Conservation (phyloP, 1,284 basidiomycete species). For the Hortiboletus rubellus region DNA sequence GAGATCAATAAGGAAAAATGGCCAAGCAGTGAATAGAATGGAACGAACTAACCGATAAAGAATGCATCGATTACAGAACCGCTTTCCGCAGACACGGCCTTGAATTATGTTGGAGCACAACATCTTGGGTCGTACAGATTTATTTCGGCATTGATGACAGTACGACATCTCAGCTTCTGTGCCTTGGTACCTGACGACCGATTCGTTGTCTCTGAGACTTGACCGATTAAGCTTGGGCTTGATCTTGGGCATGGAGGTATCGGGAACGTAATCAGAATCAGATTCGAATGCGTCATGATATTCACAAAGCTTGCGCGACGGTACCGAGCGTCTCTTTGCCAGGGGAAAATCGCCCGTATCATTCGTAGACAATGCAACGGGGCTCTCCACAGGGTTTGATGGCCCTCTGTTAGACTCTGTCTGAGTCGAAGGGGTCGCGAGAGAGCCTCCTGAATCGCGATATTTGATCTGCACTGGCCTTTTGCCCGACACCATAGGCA, state of each 20-base stretch:
- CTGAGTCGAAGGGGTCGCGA: slow-evolving; percentile 1
- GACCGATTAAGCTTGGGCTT: slow-evolving; percentile 11
- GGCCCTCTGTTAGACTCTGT: not conserved
- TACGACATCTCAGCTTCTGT: slow-evolving; percentile 11
- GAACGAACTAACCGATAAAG: slow-evolving; percentile 25
- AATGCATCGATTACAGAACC: slow-evolving; percentile 33
- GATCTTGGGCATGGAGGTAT: slow-evolving; percentile 4
- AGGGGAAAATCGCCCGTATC: not conserved
- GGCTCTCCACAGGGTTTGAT: not conserved
- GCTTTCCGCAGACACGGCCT: slow-evolving; percentile 25
- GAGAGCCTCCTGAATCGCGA: slow-evolving; percentile 16
- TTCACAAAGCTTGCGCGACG: slow-evolving; percentile 24
- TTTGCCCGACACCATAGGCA: slow-evolving; percentile 25
- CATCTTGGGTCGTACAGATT: slow-evolving; percentile 30
- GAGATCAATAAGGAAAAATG: slow-evolving; percentile 8
- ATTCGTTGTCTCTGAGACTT: not conserved
- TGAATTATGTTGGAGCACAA: slow-evolving; percentile 24
- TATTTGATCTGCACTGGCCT: slow-evolving; percentile 35
- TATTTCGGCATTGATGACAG: slow-evolving; percentile 31
- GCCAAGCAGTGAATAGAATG: not conserved
- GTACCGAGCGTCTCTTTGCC: slow-evolving; percentile 6
- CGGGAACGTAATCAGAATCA: slow-evolving; percentile 19
- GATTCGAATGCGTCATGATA: slow-evolving; percentile 4
- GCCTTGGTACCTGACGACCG: not conserved
- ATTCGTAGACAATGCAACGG: not conserved